Evolutionary conservation across 257 asterid species (phyloP).

Genomic region (Petunia secreta): DNA sequence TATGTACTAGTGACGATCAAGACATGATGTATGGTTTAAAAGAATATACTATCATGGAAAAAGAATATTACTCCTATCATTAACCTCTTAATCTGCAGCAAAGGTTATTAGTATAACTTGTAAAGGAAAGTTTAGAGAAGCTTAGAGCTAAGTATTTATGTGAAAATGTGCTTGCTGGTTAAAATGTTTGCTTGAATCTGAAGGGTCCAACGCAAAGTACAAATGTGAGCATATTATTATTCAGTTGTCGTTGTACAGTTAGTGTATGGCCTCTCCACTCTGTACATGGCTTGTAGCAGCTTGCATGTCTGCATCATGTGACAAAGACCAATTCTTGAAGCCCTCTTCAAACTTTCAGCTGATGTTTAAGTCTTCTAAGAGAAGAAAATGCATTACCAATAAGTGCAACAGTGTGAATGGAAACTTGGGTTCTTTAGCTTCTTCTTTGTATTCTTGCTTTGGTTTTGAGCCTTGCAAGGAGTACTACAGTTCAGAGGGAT

Average conservation of each 20-base stretch:
- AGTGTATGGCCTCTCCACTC: constrained; percentile 43
- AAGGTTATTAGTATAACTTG: background rate
- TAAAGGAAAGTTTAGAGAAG: background rate
- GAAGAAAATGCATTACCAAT: constrained; percentile 27
- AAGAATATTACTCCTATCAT: background rate
- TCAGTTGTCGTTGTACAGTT: no score
- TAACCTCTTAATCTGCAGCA: background rate
- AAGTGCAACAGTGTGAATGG: constrained; percentile 32
- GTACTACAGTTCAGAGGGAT: constrained; percentile 31
- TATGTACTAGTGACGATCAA: background rate
- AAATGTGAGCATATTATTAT: no score
- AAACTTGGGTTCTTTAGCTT: constrained; percentile 25
- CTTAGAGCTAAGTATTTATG: background rate
- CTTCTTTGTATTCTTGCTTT: constrained; percentile 22
- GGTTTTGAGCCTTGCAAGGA: constrained; percentile 44
- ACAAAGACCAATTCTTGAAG: constrained; percentile 28
- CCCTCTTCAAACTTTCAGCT: constrained; percentile 15
- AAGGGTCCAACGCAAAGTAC: background rate
- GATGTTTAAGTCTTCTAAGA: constrained; percentile 30
- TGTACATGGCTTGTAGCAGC: constrained; percentile 55
- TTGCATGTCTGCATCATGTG: constrained; percentile 44
- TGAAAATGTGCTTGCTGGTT: background rate
- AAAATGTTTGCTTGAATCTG: background rate
- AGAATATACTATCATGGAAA: background rate
- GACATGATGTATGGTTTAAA: background rate